phyloP scores from a whole-genome alignment of 208 protist species.

The Phytomonas sp. region DNA sequence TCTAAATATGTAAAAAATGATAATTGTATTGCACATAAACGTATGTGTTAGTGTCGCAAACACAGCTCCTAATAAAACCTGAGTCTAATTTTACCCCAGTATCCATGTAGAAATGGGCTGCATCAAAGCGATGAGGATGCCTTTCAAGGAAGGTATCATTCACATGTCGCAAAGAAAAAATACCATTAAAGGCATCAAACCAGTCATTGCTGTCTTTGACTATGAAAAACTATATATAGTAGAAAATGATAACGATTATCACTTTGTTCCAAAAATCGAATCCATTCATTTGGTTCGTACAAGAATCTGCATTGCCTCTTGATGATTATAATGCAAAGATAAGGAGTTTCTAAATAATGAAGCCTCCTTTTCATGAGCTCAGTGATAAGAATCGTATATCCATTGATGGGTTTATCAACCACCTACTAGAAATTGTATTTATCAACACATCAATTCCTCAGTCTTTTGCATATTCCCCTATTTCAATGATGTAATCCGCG shows the following conservation, averaged over 20 bases:
- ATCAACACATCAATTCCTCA: constrained; percentile 9
- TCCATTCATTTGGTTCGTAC: not conserved
- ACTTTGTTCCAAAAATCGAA: not conserved
- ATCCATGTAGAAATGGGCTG: not conserved
- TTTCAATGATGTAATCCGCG: not conserved
- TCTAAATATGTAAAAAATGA: constrained; percentile 6
- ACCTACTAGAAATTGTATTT: not conserved
- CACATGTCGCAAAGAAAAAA: not conserved
- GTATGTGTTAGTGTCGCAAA: not conserved
- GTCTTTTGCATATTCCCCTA: constrained; percentile 5
- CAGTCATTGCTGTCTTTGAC: not conserved
- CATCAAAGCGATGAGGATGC: not conserved
- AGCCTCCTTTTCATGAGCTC: not conserved
- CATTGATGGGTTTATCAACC: not conserved
- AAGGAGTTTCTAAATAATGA: not conserved
- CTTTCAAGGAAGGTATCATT: not conserved
- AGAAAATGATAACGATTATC: not conserved
- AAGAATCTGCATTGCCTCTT: not conserved
- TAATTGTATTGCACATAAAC: not conserved
- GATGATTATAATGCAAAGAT: not conserved
- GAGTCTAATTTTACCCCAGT: not conserved
- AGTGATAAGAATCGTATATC: not conserved
- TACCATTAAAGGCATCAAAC: not conserved
- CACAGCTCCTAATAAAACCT: constrained; percentile 2
- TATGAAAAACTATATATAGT: not conserved